These are phyloP conservation scores for Sphagnum magellanicum DNA, from an alignment of 228 moss, liverwort and hornwort species.

Conservation along the genomic window DNA sequence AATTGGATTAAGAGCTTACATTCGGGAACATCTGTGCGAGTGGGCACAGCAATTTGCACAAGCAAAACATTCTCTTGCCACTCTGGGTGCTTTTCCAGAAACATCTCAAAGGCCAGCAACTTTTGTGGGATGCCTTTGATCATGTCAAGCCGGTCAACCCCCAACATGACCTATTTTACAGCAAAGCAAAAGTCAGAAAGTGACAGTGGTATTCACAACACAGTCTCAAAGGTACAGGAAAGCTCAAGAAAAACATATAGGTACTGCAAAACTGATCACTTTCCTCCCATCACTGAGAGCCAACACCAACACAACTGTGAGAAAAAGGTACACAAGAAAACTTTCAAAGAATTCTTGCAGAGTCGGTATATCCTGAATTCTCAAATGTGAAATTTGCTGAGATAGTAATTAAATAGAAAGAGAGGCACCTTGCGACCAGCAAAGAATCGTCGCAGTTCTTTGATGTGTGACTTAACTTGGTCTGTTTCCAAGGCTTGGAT, in stretches of 20 bases:
- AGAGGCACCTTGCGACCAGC: slow-evolving; percentile 45
- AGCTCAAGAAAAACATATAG: neutral
- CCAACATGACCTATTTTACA: slow-evolving; percentile 63
- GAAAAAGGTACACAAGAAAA: too few species aligned
- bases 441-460: slow-evolving; percentile 38
- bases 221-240: neutral
- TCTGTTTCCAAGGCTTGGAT: slow-evolving; percentile 59
- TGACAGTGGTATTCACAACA: neutral
- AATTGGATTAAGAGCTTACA: slow-evolving; percentile 19
- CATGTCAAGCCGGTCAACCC: slow-evolving; percentile 88
- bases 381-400: too few species aligned
- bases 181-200: neutral
- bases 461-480: slow-evolving; percentile 48
- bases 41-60: slow-evolving; percentile 90
- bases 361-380: too few species aligned
- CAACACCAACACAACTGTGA: too few species aligned
- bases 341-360: too few species aligned
- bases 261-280: too few species aligned
- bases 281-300: too few species aligned
- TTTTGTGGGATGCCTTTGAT: slow-evolving; percentile 91
- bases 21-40: slow-evolving; percentile 66
- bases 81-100: slow-evolving; percentile 75
- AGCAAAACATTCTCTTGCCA: slow-evolving; percentile 86
- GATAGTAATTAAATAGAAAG: neutral
- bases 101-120: slow-evolving; percentile 81